Evolutionary conservation across 2,329 filamentous ascomycete species (phyloP).

Genomic region (Monosporascus sp.): DNA sequence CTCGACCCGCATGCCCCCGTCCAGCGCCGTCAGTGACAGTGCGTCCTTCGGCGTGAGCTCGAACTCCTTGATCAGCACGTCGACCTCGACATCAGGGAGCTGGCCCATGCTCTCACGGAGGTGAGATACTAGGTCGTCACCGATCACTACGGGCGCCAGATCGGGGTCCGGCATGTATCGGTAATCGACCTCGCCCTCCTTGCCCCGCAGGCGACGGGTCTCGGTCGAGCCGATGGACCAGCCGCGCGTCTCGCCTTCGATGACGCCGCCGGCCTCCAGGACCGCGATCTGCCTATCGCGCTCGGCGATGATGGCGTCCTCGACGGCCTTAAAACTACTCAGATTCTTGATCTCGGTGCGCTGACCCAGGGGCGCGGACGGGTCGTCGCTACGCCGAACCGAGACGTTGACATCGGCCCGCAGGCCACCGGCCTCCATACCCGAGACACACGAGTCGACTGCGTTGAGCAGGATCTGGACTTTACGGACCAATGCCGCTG

Average conservation of each 20-base stretch:
- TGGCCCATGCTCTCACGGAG: conserved; percentile 61
- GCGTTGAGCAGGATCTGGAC: conserved; percentile 74
- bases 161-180: conserved; percentile 98
- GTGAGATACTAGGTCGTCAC: conserved; percentile 60
- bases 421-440: conserved; percentile 89
- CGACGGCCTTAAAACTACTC: conserved; percentile 89
- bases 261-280: conserved; percentile 66
- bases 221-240: conserved; percentile 83
- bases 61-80: conserved; percentile 56
- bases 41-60: conserved; percentile 77
- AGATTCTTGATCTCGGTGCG: conserved; percentile 97
- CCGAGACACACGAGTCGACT: conserved; percentile 79
- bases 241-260: conserved; percentile 84
- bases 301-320: conserved; percentile 90
- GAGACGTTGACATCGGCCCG: conserved; percentile 96
- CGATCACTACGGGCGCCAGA: conserved; percentile 72
- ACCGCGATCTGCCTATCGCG: conserved; percentile 80
- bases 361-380: conserved; percentile 57
- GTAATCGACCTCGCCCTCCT: conserved; percentile 97
- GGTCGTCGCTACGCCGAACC: conserved; percentile 55
- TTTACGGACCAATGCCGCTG: conserved; percentile 83
- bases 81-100: conserved; percentile 66
- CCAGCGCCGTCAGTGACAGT: conserved; percentile 68
- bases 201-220: conserved; percentile 77
- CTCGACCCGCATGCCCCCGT: conserved; percentile 73